Conservation (phyloP, 305 asterid species). For the Fraxinus sp. region DNA sequence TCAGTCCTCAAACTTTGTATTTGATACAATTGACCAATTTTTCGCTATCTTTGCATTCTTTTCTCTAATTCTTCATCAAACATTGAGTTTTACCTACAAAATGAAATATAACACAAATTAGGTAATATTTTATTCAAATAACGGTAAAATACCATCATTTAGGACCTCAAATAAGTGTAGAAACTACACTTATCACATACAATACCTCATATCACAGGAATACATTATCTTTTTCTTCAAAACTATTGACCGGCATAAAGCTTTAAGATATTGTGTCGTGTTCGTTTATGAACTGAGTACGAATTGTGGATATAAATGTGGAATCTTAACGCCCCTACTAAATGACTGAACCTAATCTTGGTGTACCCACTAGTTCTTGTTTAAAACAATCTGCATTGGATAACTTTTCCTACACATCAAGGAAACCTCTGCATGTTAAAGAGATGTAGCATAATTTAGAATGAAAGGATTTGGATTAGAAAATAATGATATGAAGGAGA, state of each 20-base stretch:
- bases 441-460: background rate
- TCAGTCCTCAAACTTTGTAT: too few species aligned
- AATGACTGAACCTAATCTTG: background rate
- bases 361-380: background rate
- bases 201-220: background rate
- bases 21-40: too few species aligned
- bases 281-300: background rate
- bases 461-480: background rate
- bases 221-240: background rate
- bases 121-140: too few species aligned
- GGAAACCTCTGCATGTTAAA: background rate
- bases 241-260: background rate
- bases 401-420: background rate
- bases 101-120: too few species aligned
- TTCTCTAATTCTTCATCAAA: too few species aligned
- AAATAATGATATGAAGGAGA: background rate
- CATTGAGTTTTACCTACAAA: too few species aligned
- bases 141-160: too few species aligned
- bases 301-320: background rate
- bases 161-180: too few species aligned
- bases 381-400: background rate
- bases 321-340: background rate
- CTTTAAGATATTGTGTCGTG: background rate
- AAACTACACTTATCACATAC: background rate
- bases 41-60: too few species aligned